Base-by-base conservation (phyloP, 2,329 filamentous ascomycete species). In the Colletotrichum limetticola region DNA sequence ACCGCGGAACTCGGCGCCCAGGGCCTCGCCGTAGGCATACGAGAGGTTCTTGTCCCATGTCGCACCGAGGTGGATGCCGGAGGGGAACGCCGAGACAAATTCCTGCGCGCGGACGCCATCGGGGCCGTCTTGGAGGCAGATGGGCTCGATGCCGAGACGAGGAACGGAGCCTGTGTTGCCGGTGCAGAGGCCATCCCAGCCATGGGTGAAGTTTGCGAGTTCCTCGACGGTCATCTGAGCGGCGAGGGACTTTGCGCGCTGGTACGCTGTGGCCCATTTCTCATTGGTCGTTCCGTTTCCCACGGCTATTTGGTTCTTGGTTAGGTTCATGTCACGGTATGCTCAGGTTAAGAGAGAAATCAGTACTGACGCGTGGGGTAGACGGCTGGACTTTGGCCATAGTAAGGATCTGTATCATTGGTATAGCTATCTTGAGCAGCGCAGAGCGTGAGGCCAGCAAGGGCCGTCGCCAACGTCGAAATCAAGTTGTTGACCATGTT, bases 1-100 rank as follows among this genome's bases (percentile, higher is more conserved):
- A 55, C 83, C 89, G 74, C 88, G 89, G 79, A 94, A 93, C 81
- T 97, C 95, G 70, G 87, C 85, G 3, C 92, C 95, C 92, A 97
- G 95, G 64, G 92, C 92, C 65, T 88, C 83, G 42, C 91, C 94
- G 61, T 94, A 89, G 64, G 87, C 84, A 77, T 90, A 91, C 0
- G 89, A 86, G 71, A 91, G 78, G 9, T 91, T 88, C 89, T 89
- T 91, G 65, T 81, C 88, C 90, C 89, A 91, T 56, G 81, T 82
- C 1, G 86, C 85, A 3, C 86, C 86, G 5, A 82, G 84, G 64
- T 87, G 86, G 7, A 87, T 76, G 14, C 82, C 86, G 2, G 85
- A 85, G 0, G 86, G 83, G 66, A 85, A 88, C 3, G 85, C 81
- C 42, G 83, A 87, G 28, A 87, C 85, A 60, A 87, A 77, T 62